Base-by-base conservation (phyloP, 225 moss, liverwort and hornwort genomes). In the Climacium dendroides region DNA sequence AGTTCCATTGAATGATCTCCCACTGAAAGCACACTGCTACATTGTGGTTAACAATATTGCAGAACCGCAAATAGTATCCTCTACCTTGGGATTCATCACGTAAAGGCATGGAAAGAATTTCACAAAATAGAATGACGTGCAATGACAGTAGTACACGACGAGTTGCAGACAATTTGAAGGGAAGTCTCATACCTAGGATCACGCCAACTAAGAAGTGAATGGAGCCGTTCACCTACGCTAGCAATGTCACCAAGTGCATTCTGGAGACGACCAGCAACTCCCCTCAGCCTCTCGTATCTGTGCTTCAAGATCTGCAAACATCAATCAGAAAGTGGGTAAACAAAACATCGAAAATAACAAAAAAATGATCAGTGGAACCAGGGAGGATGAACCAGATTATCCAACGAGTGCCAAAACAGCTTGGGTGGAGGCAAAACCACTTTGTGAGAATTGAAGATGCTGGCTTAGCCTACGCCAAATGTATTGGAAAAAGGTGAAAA, bases 121-220 rank as follows among this genome's bases (percentile, higher is more conserved):
- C 45, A 72, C 43, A 16, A 28, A 72, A 72, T 72, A 72, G 45
- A 72, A 28, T 17, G 28, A 72, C 28, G 28, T 45, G 10, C 72
- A 45, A 72, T 28, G 8, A 71, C 72, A 45, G 45, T 28, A 28
- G 43, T 41, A 71, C 9, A 79, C 55, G 30, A 32, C 45, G 45
- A 73, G 37, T 19, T 43, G 45, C 15, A 72, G 16, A 45, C 45
- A 72, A 45, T 17, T 72, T 28, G 4, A 60, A 15, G 20, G 60
- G 30, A 4, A 25, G 7, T 29, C 8, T 59, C 34, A 32, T 86
- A 94, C 97, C 93, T 96, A 10, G 97, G 97, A 87, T 98, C 97
- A 88, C 97, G 94, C 97, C 97, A 98, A 86, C 93, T 98, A 26
- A 98, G 91, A n/a, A 98, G 96, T 15, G 98, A 87, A 87, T 98